phyloP scores from a whole-genome alignment of 495 filamentous ascomycete species.

The Terfezia claveryi region DNA sequence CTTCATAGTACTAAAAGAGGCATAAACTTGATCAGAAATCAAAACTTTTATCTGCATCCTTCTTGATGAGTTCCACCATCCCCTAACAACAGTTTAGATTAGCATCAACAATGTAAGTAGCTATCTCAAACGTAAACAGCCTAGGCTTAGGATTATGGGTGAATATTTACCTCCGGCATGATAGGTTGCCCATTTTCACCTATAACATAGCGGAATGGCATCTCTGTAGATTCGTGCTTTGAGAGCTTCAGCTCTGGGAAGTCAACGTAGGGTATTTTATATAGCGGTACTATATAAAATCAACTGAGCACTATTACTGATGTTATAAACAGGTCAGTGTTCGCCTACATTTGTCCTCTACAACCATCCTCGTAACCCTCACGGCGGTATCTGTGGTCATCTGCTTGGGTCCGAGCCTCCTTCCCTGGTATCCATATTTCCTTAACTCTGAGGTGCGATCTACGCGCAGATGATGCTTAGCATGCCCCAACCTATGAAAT shows the following conservation, averaged over 20 bases:
- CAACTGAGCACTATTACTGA: conserved; percentile 6
- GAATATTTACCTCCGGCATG: conserved; percentile 58
- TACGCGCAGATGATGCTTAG: conserved; percentile 16
- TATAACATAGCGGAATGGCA: conserved; percentile 93
- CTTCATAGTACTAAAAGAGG: no score
- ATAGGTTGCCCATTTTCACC: conserved; percentile 50
- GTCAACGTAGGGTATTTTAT: conserved; percentile 60
- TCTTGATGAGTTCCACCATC: conserved; percentile 83
- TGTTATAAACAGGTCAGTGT: neutral
- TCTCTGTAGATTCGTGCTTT: conserved; percentile 78
- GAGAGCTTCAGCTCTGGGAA: conserved; percentile 73
- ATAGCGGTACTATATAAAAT: conserved; percentile 36
- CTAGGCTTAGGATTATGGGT: no score
- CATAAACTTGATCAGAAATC: conserved; percentile 23
- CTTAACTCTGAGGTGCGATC: conserved; percentile 85
- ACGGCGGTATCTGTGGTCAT: conserved; percentile 99
- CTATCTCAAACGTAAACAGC: neutral
- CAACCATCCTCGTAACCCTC: conserved; percentile 70
- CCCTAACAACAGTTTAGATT: conserved; percentile 31
- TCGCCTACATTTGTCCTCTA: conserved; percentile 51
- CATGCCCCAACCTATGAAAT: neutral
- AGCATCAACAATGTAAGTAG: neutral
- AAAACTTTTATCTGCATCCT: conserved; percentile 79
- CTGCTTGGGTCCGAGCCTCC: conserved; percentile 74
- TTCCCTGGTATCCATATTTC: conserved; percentile 74